Base-by-base conservation (phyloP, 1,284 basidiomycete genomes). In the Gastroboletus turbinatus region DNA sequence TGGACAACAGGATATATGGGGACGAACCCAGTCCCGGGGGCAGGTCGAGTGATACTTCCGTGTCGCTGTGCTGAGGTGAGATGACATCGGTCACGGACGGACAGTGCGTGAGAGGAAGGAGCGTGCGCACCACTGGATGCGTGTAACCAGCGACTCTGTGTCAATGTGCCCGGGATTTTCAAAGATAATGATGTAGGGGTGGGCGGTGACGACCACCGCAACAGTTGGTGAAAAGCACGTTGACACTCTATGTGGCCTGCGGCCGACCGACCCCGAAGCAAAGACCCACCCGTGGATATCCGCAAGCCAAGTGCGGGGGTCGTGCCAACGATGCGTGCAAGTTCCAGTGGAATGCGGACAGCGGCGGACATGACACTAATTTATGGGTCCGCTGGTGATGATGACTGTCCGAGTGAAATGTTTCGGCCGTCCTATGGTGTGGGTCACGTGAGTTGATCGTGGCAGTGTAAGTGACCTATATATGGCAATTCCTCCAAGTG, bases 11-110 rank as follows among this genome's bases (percentile, higher is more conserved):
- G 19, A 27, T 23, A 2, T 1, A 16, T 6, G 3, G 30, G 44
- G 23, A 77, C 85, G 56, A 66, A 92, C 90, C 90, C 92, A 56
- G 81, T 81, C 54, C 82, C 83, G 25, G 80, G 77, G 23, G 67
- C 65, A 57, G 83, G 82, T 50, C 83, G 73, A 19, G 75, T 72
- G 39, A 82, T 69, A 50, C 71, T 67, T 46, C 74, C 76, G 63
- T 84, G 83, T n/a, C 43, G 62, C 25, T 46, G 62, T 36, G 43
- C 73, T 73, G 45, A 36, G 33, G 57, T 9, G 36, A 43, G 25
- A 50, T 7, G 32, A 48, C 32, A 46, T 39, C 7, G 8, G 38
- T 17, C 38, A 36, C 32, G 19, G 21, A 46, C 19, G 14, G 8
- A 30, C 33, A 0, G 30, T 5, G 6, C 21, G 35, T 25, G 46